Base-by-base conservation (phyloP, 2,329 filamentous ascomycete genomes). In the Pseudogymnoascus sp. region DNA sequence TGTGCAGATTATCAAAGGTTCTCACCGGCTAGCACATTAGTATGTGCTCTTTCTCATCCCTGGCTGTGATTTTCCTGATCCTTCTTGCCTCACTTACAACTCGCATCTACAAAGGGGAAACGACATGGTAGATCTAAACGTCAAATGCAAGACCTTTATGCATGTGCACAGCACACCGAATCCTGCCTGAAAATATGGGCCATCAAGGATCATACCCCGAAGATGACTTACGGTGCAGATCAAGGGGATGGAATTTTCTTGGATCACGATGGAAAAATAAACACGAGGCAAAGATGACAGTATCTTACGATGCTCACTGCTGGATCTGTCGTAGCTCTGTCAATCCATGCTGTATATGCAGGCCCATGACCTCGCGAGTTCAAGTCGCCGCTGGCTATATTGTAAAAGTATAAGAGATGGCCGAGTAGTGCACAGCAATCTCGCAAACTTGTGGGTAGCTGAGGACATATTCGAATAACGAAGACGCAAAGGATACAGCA, bases 111-210 rank as follows among this genome's bases (percentile, higher is more conserved):
- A 51, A 51, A 3, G 21, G 51, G 51, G 28, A 6, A 34, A 57
- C 28, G 10, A 57, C 25, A 34, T 57, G 16, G 51, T 13, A 19
- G 25, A 57, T 57, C 51, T 57, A n/a, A 57, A 57, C n/a, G 28
- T 57, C 8, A 34, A 57, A 19, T 14, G 25, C 23, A 57, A 34
- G n/a, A 31, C n/a, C n/a, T 57, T 8, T 28, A 21, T 34, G 28
- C 25, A 31, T 57, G 28, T 34, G 51, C 51, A 57, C 25, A 57
- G 5, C 51, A 34, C 25, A 57, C 51, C 51, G n/a, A 57, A 57
- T 57, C 51, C 51, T 34, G 34, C 51, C 28, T 34, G 51, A 4
- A 57, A 57, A 57, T 57, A 57, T 57, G 51, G 51, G 51, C 51
- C 48, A 54, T 31, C 25, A 54, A 31, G 48, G 48, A 6, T 19